Conservation (phyloP, 1,284 basidiomycete species). For the Tilletiopsis washingtonensis region DNA sequence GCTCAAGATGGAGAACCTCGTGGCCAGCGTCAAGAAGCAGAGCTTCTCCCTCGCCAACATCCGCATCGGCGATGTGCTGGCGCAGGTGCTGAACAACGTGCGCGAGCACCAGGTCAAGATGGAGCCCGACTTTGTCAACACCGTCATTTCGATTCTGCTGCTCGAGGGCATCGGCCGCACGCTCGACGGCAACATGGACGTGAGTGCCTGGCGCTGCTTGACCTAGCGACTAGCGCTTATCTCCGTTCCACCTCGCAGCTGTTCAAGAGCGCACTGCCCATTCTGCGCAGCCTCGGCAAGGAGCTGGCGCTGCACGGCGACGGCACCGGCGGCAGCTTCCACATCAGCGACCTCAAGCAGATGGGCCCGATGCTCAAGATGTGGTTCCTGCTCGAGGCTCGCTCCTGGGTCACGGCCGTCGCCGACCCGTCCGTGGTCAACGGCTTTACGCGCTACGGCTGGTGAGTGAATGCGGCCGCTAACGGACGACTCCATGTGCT, state of each 20-base stretch:
- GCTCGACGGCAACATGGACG: constrained; percentile 81
- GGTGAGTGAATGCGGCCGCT: too few species aligned
- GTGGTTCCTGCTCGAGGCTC: constrained; percentile 12
- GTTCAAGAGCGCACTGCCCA: constrained; percentile 42
- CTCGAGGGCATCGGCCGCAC: constrained; percentile 93
- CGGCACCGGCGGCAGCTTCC: background rate
- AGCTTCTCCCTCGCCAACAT: constrained; percentile 93
- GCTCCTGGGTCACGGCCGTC: constrained; percentile 3
- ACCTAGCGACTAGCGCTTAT: background rate
- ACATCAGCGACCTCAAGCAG: background rate
- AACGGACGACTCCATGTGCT: too few species aligned
- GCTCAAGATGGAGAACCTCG: constrained; percentile 91
- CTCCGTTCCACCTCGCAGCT: constrained; percentile 9
- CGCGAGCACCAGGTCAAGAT: constrained; percentile 92
- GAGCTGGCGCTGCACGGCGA: constrained; percentile 14
- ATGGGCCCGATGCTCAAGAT: constrained; percentile 10
- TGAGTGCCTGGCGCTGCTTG: constrained; percentile 55
- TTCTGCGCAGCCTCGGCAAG: constrained; percentile 33
- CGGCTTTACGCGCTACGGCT: background rate
- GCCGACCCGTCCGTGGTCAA: background rate
- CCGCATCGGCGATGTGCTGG: constrained; percentile 87
- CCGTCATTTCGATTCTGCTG: constrained; percentile 84
- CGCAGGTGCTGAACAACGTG: constrained; percentile 78
- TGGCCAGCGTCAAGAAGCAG: constrained; percentile 85
- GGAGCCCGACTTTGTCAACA: constrained; percentile 98